phyloP scores from a whole-genome alignment of 208 protist species.

The Hexamita inflata region DNA sequence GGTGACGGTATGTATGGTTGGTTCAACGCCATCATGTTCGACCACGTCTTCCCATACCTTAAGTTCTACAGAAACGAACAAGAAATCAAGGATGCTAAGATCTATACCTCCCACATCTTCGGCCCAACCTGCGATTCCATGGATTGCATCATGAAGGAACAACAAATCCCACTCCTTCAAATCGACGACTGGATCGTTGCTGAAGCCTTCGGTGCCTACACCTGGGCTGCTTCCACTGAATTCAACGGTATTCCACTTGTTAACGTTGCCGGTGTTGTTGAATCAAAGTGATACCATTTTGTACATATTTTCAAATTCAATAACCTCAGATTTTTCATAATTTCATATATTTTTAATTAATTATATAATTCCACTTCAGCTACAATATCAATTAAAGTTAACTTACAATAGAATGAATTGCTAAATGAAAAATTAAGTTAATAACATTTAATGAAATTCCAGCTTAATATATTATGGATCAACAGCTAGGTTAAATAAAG shows the following conservation, averaged over 20 bases:
- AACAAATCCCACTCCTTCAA: conserved; percentile 46
- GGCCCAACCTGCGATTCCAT: conserved; percentile 63
- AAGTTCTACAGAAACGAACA: background rate
- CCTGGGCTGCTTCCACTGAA: conserved; percentile 51
- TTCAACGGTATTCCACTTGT: conserved; percentile 57
- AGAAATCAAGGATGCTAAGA: background rate
- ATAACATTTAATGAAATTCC: no score
- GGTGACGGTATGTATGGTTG: conserved; percentile 63
- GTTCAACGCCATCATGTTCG: conserved; percentile 65
- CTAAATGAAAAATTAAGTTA: no score
- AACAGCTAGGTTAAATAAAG: no score
- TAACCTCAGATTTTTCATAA: no score
- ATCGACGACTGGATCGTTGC: conserved; percentile 64
- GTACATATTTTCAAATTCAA: no score
- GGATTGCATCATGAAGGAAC: conserved; percentile 48
- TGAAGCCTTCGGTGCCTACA: conserved; percentile 66
- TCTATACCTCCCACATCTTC: conserved; percentile 44
- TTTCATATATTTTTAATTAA: no score
- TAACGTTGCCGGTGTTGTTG: background rate
- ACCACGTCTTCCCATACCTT: conserved; percentile 44
- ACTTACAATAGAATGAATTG: no score
- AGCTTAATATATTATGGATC: no score
- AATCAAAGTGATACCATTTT: no score
- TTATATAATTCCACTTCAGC: no score
- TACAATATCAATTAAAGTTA: no score